Conservation (phyloP, 2,329 filamentous ascomycete genomes). For the Ilyonectria mors-panacis region DNA sequence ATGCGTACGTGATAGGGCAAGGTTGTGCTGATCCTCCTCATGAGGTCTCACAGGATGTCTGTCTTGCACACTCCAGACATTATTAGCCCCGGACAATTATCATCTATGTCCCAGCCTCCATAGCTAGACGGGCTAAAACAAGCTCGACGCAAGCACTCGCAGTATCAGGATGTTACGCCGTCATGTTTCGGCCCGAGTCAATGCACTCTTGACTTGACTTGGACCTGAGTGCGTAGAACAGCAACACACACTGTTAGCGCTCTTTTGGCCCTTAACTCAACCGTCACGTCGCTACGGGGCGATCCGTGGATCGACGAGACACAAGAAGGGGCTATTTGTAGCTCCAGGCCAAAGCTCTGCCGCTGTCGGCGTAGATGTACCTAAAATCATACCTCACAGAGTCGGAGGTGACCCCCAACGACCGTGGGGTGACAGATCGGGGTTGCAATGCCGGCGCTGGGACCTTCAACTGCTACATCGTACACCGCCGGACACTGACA, state of each 20-base stretch:
- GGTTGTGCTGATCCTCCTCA: not conserved
- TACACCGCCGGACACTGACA: constrained; percentile 26
- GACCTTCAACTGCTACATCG: not conserved
- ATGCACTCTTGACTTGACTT: not conserved
- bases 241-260: not conserved
- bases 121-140: not conserved
- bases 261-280: constrained; percentile 5
- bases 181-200: not conserved
- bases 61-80: not conserved
- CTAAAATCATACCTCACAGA: not conserved
- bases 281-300: constrained; percentile 1
- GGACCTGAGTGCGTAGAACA: not conserved
- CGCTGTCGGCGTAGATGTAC: not conserved
- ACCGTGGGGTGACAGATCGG: constrained; percentile 18
- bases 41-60: not conserved
- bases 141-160: not conserved
- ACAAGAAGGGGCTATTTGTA: not conserved
- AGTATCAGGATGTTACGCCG: not conserved
- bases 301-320: constrained; percentile 14
- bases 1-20: constrained; percentile 1
- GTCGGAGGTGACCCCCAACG: constrained; percentile 5
- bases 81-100: not conserved
- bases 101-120: not conserved
- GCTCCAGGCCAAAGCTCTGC: not conserved
- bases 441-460: constrained; percentile 12